Percentiles rank a stretch among this genome's conserved stretches.
phyloP scores from a whole-genome alignment of 1,284 basidiomycete genomes.

The Trichosporon sp. region DNA sequence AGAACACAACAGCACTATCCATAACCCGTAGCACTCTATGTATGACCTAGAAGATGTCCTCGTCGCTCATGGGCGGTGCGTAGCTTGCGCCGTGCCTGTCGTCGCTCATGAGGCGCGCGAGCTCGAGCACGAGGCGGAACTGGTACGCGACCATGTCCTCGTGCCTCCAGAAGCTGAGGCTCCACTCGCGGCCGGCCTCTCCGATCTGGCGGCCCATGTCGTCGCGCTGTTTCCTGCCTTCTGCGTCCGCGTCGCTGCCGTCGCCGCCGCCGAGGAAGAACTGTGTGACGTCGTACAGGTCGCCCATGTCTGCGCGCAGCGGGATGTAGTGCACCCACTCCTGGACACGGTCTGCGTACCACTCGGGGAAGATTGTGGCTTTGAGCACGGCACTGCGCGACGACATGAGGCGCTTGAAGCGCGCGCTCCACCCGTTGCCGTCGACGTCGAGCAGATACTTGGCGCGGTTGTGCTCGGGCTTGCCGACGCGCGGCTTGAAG shows the following conservation, averaged over 20 bases:
- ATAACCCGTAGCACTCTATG: not conserved
- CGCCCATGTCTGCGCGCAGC: slow-evolving; percentile 52
- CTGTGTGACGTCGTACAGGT: slow-evolving; percentile 53
- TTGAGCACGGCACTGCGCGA: slow-evolving; percentile 51
- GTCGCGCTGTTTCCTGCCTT: slow-evolving; percentile 50
- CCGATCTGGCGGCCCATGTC: slow-evolving; percentile 59
- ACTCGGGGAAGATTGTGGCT: slow-evolving; percentile 52
- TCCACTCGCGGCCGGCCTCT: slow-evolving; percentile 58
- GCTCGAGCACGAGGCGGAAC: slow-evolving; percentile 51
- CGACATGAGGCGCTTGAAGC: slow-evolving; percentile 48
- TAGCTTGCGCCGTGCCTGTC: slow-evolving; percentile 26
- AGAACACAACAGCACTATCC: not conserved
- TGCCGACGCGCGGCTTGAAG: slow-evolving; percentile 53
- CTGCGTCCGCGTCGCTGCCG: not conserved
- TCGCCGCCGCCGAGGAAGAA: slow-evolving; percentile 60
- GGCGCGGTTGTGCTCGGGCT: slow-evolving; percentile 52
- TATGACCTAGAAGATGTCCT: not conserved
- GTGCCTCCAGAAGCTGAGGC: slow-evolving; percentile 58
- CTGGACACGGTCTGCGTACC: slow-evolving; percentile 50
- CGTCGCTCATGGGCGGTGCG: not conserved
- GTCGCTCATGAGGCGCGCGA: slow-evolving; percentile 27
- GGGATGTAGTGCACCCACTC: slow-evolving; percentile 54
- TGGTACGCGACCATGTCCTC: slow-evolving; percentile 64
- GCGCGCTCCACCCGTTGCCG: slow-evolving; percentile 50
- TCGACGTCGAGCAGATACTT: slow-evolving; percentile 40